A percentile compares a stretch with the other conserved stretches of the same genome.
Conservation (phyloP, 2,329 filamentous ascomycete species). For the Pseudogymnoascus sp. region DNA sequence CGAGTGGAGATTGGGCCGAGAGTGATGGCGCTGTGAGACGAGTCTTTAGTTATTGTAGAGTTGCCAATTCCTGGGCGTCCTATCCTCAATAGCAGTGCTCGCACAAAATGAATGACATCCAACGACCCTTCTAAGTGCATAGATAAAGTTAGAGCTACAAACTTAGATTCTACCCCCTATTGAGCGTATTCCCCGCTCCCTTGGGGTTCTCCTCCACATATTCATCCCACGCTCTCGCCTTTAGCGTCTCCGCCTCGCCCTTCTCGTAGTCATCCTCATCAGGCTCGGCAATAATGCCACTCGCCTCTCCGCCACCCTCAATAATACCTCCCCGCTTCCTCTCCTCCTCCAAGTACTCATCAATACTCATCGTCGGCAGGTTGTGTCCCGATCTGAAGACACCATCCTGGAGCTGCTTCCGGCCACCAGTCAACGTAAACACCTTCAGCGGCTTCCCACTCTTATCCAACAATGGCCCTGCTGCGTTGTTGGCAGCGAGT, state of each 20-base stretch:
- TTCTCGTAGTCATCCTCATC: conserved; percentile 90
- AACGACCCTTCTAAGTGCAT: not conserved
- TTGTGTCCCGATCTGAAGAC: conserved; percentile 91
- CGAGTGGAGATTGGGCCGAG: conserved; percentile 5
- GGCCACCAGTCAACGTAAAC: conserved; percentile 74
- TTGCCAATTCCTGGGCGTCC: not conserved
- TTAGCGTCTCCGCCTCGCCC: conserved; percentile 83
- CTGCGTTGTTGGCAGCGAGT: conserved; percentile 39
- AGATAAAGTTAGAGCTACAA: not conserved
- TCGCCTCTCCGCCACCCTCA: conserved; percentile 77
- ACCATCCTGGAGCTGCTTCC: conserved; percentile 66
- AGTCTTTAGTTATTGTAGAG: not conserved
- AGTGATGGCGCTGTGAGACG: not conserved
- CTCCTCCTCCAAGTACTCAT: conserved; percentile 95
- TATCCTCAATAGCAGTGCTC: not conserved
- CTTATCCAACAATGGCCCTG: conserved; percentile 66
- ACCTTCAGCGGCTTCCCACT: conserved; percentile 82
- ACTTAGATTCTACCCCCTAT: conserved; percentile 52
- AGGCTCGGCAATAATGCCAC: conserved; percentile 57
- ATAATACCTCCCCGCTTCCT: conserved; percentile 76
- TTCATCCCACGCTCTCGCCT: conserved; percentile 92
- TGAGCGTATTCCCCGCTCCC: conserved; percentile 75
- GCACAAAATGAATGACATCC: not conserved
- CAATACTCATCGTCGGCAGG: conserved; percentile 93
- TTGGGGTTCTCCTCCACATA: conserved; percentile 84